Conservation (phyloP, 1,139 yeast species). For the Saccharomyces hybrid region DNA sequence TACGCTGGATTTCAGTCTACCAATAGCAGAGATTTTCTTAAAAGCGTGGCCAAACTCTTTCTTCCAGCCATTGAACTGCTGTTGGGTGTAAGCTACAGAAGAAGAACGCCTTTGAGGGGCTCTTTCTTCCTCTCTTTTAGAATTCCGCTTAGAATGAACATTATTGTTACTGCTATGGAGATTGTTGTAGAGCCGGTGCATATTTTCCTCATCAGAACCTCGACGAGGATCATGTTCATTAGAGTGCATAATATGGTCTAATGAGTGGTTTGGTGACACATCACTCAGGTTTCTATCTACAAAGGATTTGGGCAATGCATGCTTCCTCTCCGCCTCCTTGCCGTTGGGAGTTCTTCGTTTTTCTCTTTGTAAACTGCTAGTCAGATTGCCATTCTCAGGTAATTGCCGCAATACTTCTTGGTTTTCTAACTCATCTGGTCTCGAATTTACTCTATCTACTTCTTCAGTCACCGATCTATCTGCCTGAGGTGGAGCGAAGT, state of each 20-base stretch:
- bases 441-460: neutral
- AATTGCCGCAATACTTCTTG: neutral
- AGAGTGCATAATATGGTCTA: neutral
- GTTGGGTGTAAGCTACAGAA: conserved; percentile 3
- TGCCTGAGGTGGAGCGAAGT: neutral
- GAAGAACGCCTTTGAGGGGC: conserved; percentile 8
- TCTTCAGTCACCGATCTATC: neutral
- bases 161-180: neutral
- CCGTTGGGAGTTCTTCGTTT: neutral
- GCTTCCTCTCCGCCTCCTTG: neutral
- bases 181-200: neutral
- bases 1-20: conserved; percentile 16
- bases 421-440: neutral
- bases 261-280: neutral
- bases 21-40: conserved; percentile 21
- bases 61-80: conserved; percentile 22
- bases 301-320: neutral
- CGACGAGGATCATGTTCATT: neutral
- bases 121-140: conserved; percentile 2
- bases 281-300: neutral
- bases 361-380: neutral
- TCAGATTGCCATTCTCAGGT: neutral
- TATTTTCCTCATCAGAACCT: neutral
- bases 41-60: conserved; percentile 28
- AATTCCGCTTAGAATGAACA: neutral